These are phyloP conservation scores for Udeniomyces megalosporus DNA, from an alignment of 768 basidiomycete species.

Conservation along the genomic window DNA sequence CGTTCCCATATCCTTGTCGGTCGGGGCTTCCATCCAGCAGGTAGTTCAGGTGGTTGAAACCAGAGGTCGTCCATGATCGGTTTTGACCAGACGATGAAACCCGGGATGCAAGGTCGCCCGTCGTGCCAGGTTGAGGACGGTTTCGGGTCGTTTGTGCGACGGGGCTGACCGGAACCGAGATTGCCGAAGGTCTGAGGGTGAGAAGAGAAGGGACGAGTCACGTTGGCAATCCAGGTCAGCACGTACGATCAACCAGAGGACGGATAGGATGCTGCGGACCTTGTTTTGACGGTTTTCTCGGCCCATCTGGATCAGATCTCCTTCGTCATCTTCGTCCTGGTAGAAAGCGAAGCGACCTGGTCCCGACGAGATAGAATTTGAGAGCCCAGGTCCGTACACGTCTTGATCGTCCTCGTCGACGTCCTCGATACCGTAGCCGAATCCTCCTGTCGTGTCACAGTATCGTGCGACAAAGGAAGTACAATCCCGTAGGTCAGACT, in stretches of 20 bases:
- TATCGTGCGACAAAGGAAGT: not conserved
- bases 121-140: conserved; percentile 42
- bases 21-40: conserved; percentile 68
- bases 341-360: conserved; percentile 28
- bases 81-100: conserved; percentile 54
- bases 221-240: too few relatives aligned
- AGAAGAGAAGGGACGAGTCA: not conserved
- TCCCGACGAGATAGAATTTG: conserved; percentile 13
- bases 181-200: not conserved
- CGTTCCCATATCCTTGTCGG: conserved; percentile 58
- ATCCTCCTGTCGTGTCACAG: conserved; percentile 47
- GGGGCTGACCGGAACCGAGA: not conserved
- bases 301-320: not conserved
- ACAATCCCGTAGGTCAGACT: too few relatives aligned
- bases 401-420: conserved; percentile 87
- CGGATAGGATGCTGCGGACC: too few relatives aligned
- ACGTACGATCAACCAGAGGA: too few relatives aligned
- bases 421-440: conserved; percentile 59
- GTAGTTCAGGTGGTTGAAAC: conserved; percentile 71
- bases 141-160: not conserved
- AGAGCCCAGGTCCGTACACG: conserved; percentile 45
- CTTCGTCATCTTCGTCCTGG: conserved; percentile 43
- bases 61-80: conserved; percentile 55
- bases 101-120: conserved; percentile 53
- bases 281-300: too few relatives aligned